Evolutionary conservation across 2,329 filamentous ascomycete species (phyloP).

Genomic region (Alternaria dauci): DNA sequence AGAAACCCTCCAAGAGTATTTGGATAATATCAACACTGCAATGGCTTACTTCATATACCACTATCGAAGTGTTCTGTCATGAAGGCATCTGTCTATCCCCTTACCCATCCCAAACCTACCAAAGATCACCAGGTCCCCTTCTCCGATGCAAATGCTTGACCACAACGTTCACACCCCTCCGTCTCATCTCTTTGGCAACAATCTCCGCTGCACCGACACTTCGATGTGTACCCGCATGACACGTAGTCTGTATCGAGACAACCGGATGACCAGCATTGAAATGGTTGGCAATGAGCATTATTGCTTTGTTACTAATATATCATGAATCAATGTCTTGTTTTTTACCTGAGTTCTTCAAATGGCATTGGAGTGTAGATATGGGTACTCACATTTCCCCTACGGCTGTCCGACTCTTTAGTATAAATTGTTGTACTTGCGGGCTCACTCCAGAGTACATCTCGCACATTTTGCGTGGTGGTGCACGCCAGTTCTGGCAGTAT

Average conservation of each 20-base stretch:
- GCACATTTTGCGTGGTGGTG: conserved; percentile 21
- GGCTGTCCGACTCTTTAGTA: conserved; percentile 15
- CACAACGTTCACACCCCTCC: conserved; percentile 16
- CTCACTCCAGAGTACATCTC: conserved; percentile 22
- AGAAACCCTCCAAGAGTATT: background rate
- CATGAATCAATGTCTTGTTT: background rate
- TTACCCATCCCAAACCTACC: background rate
- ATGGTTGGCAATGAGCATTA: background rate
- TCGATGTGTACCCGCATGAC: conserved; percentile 27
- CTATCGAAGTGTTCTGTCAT: background rate
- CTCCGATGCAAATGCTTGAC: conserved; percentile 26
- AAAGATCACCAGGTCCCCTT: conserved; percentile 11
- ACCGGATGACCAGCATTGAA: conserved; percentile 10
- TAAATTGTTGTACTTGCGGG: conserved; percentile 19
- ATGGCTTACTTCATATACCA: no score
- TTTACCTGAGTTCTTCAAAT: background rate
- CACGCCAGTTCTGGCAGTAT: conserved; percentile 11
- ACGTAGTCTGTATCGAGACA: conserved; percentile 20
- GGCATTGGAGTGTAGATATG: background rate
- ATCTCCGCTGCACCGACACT: conserved; percentile 31
- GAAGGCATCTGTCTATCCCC: rapidly evolving
- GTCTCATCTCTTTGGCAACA: conserved; percentile 17
- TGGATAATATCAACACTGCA: no score
- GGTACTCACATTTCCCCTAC: conserved; percentile 4
- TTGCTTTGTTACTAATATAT: background rate